A percentile compares a stretch with the other conserved stretches of the same genome.
These are phyloP conservation scores for Scolecobasidium constrictum DNA, from an alignment of 2,329 filamentous ascomycete genomes.

Conservation along the genomic window DNA sequence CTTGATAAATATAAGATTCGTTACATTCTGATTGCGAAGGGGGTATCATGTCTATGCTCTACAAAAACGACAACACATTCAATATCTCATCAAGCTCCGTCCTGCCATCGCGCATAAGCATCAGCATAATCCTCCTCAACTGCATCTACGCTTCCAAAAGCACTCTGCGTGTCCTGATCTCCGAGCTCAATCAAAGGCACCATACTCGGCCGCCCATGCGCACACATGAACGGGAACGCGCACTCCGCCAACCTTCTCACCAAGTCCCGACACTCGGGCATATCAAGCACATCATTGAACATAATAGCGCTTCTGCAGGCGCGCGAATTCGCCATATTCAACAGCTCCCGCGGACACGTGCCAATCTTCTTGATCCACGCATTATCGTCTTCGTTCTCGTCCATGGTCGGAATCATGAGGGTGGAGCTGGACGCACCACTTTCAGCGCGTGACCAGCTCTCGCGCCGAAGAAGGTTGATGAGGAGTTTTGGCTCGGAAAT, in stretches of 20 bases:
- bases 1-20: too few relatives aligned
- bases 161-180: neutral
- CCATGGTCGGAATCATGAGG: neutral
- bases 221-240: constrained; percentile 71
- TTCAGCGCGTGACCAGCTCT: constrained; percentile 58
- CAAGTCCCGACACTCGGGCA: constrained; percentile 47
- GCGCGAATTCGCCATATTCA: constrained; percentile 66
- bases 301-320: constrained; percentile 73
- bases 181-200: constrained; percentile 30
- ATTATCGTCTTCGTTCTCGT: constrained; percentile 7
- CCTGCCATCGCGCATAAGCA: neutral
- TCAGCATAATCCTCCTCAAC: neutral
- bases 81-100: too few relatives aligned
- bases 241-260: constrained; percentile 49
- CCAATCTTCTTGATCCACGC: constrained; percentile 53
- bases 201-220: constrained; percentile 55
- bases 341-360: constrained; percentile 60
- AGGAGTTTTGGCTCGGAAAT: constrained; percentile 59
- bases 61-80: too few relatives aligned
- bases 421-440: neutral
- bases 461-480: constrained; percentile 61
- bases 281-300: constrained; percentile 64
- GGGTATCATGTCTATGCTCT: too few relatives aligned
- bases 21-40: too few relatives aligned
- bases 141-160: neutral